Evolutionary conservation across 2,329 filamentous ascomycete genomes (phyloP), one percentile per base, ranked within the genome.

Genomic region (Fusarium torreyae): DNA sequence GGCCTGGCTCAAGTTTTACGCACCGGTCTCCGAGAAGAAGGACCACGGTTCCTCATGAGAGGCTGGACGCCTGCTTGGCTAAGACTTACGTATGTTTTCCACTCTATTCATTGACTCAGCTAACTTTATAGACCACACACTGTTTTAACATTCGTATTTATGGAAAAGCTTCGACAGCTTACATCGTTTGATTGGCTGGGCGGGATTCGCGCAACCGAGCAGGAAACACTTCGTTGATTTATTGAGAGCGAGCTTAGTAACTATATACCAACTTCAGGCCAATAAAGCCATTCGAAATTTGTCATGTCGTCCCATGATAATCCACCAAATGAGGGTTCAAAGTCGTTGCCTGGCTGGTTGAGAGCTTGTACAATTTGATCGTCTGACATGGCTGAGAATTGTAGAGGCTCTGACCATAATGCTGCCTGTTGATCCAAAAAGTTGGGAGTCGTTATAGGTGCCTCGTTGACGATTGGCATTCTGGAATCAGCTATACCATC

Each of bases 331-430:
- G 81, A 83, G 2, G 84, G 81, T 18, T 88, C 86, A 64, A 91
- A 87, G 17, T 86, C 85, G 26, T 88, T 86, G 6, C 86, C 88
- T 1, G 88, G 87, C 65, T 88, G 86, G 72, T 89, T 90, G 28
- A 92, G 83, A 6, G 89, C 88, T 67, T 91, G 88, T 7, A 88
- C 84, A 46, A 92, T 89, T 74, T 92, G 89, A 60, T 90, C 85
- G 59, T 91, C 88, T 1, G 89, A 91, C 90, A 92, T 92, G 33
- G 88, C 82, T 4, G 88, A 91, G 75, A 91, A 90, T 24, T 89
- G 87, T 22, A 91, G 72, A 6, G 86, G 83, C 63, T 87, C 85
- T 0, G 82, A 75, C 82, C 84, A 85, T 10, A 83, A 60, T 7
- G 74, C 48, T 7, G 74, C 48, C 4, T 73, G 70, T 44, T 78